Conservation (phyloP, 495 filamentous ascomycete genomes). For the Chaetomium cochliodes region DNA sequence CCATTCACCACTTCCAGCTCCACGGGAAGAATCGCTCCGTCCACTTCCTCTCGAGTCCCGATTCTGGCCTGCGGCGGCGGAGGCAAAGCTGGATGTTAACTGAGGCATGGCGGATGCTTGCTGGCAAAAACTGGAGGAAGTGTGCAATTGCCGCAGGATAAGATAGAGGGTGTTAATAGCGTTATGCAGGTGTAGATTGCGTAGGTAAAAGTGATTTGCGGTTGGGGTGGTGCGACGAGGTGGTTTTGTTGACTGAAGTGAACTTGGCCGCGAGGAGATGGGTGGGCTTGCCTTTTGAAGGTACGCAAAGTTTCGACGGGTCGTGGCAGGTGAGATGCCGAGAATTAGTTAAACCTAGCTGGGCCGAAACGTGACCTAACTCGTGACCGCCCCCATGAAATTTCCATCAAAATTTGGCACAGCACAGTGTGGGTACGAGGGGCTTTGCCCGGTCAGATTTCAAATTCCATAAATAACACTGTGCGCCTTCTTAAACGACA, state of each 20-base stretch:
- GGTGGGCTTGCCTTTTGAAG: constrained; percentile 23
- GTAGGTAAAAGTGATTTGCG: constrained; percentile 14
- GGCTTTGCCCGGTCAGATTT: background rate
- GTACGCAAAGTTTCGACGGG: constrained; percentile 34
- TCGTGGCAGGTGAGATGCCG: constrained; percentile 33
- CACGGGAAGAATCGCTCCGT: constrained; percentile 32
- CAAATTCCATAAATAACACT: background rate
- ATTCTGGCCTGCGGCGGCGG: constrained; percentile 73
- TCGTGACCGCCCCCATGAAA: constrained; percentile 25
- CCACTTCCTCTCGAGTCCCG: constrained; percentile 45
- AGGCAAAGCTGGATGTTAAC: constrained; percentile 81
- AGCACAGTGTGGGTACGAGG: background rate
- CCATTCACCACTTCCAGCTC: constrained; percentile 39
- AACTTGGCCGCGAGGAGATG: constrained; percentile 18
- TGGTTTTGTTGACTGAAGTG: constrained; percentile 15
- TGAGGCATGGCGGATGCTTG: constrained; percentile 59
- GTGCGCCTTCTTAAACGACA: constrained; percentile 22
- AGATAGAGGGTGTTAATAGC: background rate
- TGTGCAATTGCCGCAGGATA: constrained; percentile 23
- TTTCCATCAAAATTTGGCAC: background rate
- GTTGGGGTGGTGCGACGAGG: background rate
- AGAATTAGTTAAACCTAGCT: constrained; percentile 29
- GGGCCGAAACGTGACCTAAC: constrained; percentile 29
- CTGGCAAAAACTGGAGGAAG: background rate
- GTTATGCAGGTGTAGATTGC: constrained; percentile 15